Evolutionary conservation across 208 protist species (phyloP).

Genomic region (Leishmania arabica): DNA sequence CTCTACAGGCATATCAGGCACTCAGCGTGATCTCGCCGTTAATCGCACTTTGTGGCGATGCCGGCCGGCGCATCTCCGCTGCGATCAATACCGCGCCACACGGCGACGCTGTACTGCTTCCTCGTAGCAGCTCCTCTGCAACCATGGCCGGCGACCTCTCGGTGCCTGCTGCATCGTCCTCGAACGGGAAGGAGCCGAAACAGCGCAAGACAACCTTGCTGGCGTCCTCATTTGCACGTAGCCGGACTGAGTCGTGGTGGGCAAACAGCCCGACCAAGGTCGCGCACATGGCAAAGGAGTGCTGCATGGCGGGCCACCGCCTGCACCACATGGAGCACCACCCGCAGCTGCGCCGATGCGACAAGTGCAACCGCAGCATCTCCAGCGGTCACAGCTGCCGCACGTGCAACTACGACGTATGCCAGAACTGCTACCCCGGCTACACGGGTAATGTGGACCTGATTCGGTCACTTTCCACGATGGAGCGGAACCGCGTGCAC

Average conservation of each 20-base stretch:
- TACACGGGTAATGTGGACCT: conserved; percentile 46
- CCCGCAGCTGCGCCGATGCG: conserved; percentile 28
- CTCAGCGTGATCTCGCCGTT: conserved; percentile 51
- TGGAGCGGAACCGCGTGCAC: conserved; percentile 57
- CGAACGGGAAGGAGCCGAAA: neutral
- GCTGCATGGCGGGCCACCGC: conserved; percentile 63
- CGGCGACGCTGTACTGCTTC: conserved; percentile 3
- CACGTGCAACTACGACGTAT: conserved; percentile 64
- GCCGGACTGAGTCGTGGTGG: neutral
- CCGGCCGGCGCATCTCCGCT: conserved; percentile 20
- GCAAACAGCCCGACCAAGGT: conserved; percentile 9
- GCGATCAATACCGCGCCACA: conserved; percentile 16
- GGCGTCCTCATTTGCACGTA: neutral
- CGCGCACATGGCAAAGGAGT: conserved; percentile 32
- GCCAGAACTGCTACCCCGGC: conserved; percentile 43
- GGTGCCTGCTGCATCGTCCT: neutral
- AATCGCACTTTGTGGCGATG: conserved; percentile 57
- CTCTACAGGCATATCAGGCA: conserved; percentile 51
- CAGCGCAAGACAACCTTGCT: neutral
- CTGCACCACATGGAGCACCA: conserved; percentile 31
- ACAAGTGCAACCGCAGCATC: conserved; percentile 39
- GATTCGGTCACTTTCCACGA: conserved; percentile 18
- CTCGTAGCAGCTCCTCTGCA: neutral
- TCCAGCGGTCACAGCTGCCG: conserved; percentile 45
- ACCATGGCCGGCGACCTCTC: neutral